These are phyloP conservation scores for Backusella psychrophila DNA, from an alignment of 192 early-diverging fungal species.

Conservation along the genomic window DNA sequence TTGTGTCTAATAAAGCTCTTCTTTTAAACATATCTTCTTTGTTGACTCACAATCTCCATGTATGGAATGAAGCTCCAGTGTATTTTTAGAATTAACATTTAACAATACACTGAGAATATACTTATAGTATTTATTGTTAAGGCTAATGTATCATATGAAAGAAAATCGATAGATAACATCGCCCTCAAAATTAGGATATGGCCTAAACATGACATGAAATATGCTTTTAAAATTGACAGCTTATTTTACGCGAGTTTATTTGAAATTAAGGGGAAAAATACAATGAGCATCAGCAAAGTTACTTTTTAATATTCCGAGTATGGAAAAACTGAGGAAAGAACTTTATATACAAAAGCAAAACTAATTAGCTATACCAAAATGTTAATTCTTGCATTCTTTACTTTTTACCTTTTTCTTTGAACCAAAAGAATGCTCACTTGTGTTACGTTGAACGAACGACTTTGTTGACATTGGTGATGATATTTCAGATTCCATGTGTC, in stretches of 20 bases:
- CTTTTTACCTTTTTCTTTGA: constrained; percentile 10
- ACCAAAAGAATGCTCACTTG: background rate
- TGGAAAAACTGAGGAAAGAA: constrained; percentile 12
- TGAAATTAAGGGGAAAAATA: background rate
- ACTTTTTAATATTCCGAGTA: constrained; percentile 4
- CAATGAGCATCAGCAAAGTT: background rate
- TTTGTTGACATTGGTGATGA: constrained; percentile 3
- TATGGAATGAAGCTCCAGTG: too few relatives aligned
- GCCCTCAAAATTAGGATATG: background rate
- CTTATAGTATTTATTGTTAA: too few relatives aligned
- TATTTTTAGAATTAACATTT: too few relatives aligned
- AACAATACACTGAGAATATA: too few relatives aligned
- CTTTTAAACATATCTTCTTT: too few relatives aligned
- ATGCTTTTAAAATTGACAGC: background rate
- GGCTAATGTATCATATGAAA: too few relatives aligned
- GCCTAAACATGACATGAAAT: background rate
- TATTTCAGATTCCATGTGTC: background rate
- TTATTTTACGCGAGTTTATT: background rate
- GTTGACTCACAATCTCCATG: too few relatives aligned
- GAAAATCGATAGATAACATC: background rate
- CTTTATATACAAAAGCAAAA: background rate
- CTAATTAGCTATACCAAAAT: background rate
- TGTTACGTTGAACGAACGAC: background rate
- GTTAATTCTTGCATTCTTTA: too few relatives aligned
- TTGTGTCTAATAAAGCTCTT: too few relatives aligned